A percentile compares a stretch with the other conserved stretches of the same genome.
phyloP scores from a whole-genome alignment of 495 filamentous ascomycete species.

The Cenococcum geophilum region DNA sequence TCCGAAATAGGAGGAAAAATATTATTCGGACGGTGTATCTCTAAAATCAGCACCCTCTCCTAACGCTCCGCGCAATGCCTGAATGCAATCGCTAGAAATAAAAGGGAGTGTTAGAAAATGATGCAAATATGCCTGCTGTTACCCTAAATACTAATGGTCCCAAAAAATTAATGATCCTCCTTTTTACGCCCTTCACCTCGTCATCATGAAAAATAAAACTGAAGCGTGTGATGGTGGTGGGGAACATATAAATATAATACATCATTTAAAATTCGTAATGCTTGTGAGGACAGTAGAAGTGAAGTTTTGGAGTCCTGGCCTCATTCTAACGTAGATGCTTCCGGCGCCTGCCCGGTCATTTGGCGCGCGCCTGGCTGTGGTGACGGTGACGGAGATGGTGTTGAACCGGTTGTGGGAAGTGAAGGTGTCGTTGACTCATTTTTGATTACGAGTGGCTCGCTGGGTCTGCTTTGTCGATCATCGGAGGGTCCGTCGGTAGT shows the following conservation, averaged over 20 bases:
- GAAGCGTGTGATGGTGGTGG: no score
- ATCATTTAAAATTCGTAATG: not conserved
- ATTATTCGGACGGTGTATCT: not conserved
- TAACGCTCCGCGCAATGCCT: not conserved
- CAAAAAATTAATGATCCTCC: no score
- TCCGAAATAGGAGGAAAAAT: not conserved
- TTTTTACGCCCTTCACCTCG: no score
- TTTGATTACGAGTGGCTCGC: not conserved
- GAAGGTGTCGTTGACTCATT: conserved; percentile 1
- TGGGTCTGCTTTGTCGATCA: not conserved
- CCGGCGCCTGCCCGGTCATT: not conserved
- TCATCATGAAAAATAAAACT: no score
- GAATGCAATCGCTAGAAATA: not conserved
- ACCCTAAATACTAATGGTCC: no score
- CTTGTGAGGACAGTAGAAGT: not conserved
- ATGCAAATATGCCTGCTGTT: not conserved
- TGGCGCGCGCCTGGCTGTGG: not conserved
- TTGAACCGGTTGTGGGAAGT: not conserved
- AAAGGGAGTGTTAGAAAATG: not conserved
- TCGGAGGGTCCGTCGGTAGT: not conserved
- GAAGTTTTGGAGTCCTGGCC: not conserved
- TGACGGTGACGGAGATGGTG: not conserved
- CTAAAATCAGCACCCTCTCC: not conserved
- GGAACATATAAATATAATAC: no score
- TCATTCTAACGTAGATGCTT: conserved; percentile 3